Conservation (phyloP, 2,329 filamentous ascomycete genomes). For the Erysiphe neolycopersici region DNA sequence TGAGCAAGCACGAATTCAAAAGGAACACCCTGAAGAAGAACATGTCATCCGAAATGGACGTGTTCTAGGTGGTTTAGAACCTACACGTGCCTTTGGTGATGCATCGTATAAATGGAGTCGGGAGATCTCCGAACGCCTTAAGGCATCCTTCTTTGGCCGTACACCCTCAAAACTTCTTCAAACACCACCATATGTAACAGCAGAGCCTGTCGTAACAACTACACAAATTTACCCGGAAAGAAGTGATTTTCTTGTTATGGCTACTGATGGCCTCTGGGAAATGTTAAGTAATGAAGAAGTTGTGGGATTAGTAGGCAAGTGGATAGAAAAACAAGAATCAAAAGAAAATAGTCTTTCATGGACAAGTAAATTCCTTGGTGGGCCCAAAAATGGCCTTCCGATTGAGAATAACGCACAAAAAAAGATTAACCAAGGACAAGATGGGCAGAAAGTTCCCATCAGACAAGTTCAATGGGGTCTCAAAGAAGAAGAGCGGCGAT, state of each 20-base stretch:
- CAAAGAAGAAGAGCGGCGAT: conserved; percentile 48
- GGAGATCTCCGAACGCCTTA: conserved; percentile 60
- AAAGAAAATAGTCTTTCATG: conserved; percentile 20
- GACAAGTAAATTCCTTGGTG: conserved; percentile 40
- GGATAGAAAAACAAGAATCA: conserved; percentile 53
- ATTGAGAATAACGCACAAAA: conserved; percentile 35
- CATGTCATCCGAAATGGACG: conserved; percentile 71
- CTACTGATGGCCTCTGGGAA: conserved; percentile 93
- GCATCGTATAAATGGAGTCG: conserved; percentile 89
- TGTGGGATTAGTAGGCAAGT: conserved; percentile 83
- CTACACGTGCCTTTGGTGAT: conserved; percentile 83
- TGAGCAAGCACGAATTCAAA: conserved; percentile 58
- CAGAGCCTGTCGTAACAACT: conserved; percentile 80
- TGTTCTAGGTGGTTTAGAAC: conserved; percentile 76
- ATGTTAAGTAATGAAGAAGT: conserved; percentile 98
- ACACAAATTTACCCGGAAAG: conserved; percentile 73
- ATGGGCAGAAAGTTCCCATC: conserved; percentile 63
- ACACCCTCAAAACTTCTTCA: conserved; percentile 51
- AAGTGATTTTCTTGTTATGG: conserved; percentile 88
- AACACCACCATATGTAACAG: conserved; percentile 90
- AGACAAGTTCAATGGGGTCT: conserved; percentile 81
- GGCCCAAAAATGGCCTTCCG: conserved; percentile 32
- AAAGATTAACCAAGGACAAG: conserved; percentile 6
- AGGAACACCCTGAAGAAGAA: conserved; percentile 70
- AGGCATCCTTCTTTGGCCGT: conserved; percentile 66